These are phyloP conservation scores for Termitomyces sp. DNA, from an alignment of 1,284 basidiomycete species.

Conservation along the genomic window DNA sequence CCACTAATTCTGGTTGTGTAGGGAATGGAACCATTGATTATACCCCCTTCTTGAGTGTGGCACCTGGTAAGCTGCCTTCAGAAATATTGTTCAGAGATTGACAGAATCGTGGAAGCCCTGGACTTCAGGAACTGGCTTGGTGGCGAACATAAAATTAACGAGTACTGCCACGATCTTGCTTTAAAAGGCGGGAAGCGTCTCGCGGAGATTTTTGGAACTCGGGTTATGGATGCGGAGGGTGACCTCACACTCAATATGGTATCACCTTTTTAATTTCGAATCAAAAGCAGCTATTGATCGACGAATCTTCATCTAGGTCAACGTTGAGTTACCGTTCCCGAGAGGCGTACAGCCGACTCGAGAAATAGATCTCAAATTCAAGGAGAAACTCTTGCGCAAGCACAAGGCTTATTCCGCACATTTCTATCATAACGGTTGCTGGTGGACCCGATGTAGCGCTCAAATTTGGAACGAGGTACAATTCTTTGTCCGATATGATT, in stretches of 20 bases:
- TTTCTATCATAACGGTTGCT: conserved; percentile 55
- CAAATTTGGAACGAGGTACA: conserved; percentile 74
- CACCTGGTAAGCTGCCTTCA: conserved; percentile 36
- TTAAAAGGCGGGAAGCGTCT: conserved; percentile 65
- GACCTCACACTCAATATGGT: conserved; percentile 74
- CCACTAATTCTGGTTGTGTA: conserved; percentile 22
- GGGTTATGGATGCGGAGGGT: conserved; percentile 55
- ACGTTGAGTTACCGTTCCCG: conserved; percentile 53
- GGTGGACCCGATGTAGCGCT: conserved; percentile 69
- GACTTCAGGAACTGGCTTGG: conserved; percentile 79
- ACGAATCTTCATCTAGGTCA: conserved; percentile 32
- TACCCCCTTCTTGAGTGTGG: conserved; percentile 48
- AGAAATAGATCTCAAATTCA: conserved; percentile 25
- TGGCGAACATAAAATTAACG: conserved; percentile 76
- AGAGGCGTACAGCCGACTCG: conserved; percentile 24
- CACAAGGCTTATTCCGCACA: conserved; percentile 39
- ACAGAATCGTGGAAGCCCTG: conserved; percentile 54
- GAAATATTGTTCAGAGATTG: not conserved
- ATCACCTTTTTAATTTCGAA: not conserved
- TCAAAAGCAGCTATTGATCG: not conserved
- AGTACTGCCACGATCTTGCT: conserved; percentile 74
- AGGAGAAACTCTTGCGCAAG: conserved; percentile 33
- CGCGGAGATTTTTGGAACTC: conserved; percentile 61
- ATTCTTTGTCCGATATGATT: conserved; percentile 11
- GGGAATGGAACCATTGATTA: conserved; percentile 72